Evolutionary conservation across 148 eudicot genomes (phyloP).

Genomic region (Chenopodium berlandieri): DNA sequence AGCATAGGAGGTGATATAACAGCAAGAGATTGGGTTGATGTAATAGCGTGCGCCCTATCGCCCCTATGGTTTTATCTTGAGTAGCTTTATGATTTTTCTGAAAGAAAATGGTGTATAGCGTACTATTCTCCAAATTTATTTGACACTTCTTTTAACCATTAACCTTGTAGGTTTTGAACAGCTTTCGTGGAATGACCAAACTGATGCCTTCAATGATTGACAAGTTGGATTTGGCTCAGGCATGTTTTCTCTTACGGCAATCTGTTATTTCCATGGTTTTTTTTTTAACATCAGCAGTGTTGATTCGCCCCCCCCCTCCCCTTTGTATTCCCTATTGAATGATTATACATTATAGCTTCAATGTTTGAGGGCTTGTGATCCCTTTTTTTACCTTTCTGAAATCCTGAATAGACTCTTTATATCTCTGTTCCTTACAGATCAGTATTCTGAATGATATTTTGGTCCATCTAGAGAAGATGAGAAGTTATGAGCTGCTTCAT

Average conservation of each 20-base stretch:
- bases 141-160: slow-evolving; percentile 6
- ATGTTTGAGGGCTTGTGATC: slow-evolving; percentile 4
- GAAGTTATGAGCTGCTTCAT: slow-evolving; percentile 44
- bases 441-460: slow-evolving; percentile 53
- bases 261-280: neutral
- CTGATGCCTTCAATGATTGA: slow-evolving; percentile 43
- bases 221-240: slow-evolving; percentile 49
- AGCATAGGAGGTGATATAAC: slow-evolving; percentile 30
- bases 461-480: slow-evolving; percentile 46
- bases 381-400: neutral
- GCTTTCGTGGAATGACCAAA: slow-evolving; percentile 37
- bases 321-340: neutral
- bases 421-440: slow-evolving; percentile 40
- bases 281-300: no score
- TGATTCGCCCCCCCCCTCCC: no score
- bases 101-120: neutral
- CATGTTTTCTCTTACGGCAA: slow-evolving; percentile 30
- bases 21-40: slow-evolving; percentile 49
- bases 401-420: neutral
- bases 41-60: slow-evolving; percentile 32
- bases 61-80: slow-evolving; percentile 5
- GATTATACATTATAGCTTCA: neutral
- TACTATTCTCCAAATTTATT: slow-evolving; percentile 16
- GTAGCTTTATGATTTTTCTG: slow-evolving; percentile 11
- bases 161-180: slow-evolving; percentile 54